Conservation (phyloP, 768 basidiomycete genomes). For the Favolaschia claudopus region DNA sequence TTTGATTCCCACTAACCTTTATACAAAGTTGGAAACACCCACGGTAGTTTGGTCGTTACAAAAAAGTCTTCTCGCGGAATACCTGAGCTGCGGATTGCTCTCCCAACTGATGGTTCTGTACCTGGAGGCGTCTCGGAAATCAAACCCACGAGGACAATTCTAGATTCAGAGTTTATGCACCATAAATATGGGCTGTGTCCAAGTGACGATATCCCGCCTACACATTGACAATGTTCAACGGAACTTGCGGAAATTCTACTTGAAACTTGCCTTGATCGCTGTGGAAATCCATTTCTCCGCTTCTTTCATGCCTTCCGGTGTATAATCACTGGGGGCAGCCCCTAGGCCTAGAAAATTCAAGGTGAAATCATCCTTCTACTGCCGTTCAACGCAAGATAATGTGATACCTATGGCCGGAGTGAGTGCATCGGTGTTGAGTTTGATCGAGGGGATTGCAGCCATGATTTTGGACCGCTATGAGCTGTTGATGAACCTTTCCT, state of each 20-base stretch:
- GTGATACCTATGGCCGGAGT: neutral
- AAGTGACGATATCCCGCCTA: constrained; percentile 52
- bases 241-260: too few species aligned
- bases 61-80: constrained; percentile 57
- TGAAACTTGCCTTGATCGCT: constrained; percentile 45
- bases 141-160: neutral
- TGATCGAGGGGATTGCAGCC: too few species aligned
- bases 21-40: constrained; percentile 16
- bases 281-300: constrained; percentile 43
- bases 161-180: constrained; percentile 20
- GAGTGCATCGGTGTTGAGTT: neutral
- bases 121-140: too few species aligned
- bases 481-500: too few species aligned
- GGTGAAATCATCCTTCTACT: too few species aligned
- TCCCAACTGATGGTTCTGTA: constrained; percentile 52
- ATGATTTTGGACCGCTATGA: too few species aligned
- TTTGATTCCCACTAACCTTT: too few species aligned
- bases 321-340: neutral
- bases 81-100: constrained; percentile 54
- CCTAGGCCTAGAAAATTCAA: constrained; percentile 5
- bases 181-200: constrained; percentile 47
- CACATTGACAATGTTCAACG: neutral
- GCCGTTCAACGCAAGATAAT: too few species aligned
- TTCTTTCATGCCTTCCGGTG: neutral
- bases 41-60: constrained; percentile 59